A percentile compares a stretch with the other conserved stretches of the same genome.
Conservation (phyloP, 2,329 filamentous ascomycete species). For the Neonectria hederae region DNA sequence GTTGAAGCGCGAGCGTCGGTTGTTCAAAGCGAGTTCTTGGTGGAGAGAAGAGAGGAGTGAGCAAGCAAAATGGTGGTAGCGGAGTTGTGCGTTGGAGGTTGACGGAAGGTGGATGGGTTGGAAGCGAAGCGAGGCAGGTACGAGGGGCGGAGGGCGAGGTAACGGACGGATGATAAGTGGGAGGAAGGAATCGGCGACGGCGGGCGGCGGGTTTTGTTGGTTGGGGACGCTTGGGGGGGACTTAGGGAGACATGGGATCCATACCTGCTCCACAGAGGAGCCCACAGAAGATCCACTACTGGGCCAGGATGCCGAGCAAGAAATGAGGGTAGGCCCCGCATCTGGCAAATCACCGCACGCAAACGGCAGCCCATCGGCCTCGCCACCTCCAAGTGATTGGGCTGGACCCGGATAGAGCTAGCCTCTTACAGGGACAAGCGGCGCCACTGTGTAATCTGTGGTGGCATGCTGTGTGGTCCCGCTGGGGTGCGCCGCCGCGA, state of each 20-base stretch:
- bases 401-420: constrained; percentile 35
- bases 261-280: constrained; percentile 20
- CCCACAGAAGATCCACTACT: constrained; percentile 24
- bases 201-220: constrained; percentile 46
- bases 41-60: constrained; percentile 20
- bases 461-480: constrained; percentile 40
- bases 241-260: constrained; percentile 23
- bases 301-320: constrained; percentile 33
- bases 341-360: constrained; percentile 44
- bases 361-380: constrained; percentile 38
- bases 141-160: constrained; percentile 34
- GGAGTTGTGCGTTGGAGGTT: constrained; percentile 32
- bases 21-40: constrained; percentile 13
- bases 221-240: constrained; percentile 40
- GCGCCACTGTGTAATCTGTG: constrained; percentile 43
- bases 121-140: constrained; percentile 41
- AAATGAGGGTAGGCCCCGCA: constrained; percentile 36
- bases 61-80: constrained; percentile 32
- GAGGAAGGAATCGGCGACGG: constrained; percentile 41
- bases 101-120: constrained; percentile 34
- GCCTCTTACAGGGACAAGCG: constrained; percentile 31
- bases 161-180: constrained; percentile 40
- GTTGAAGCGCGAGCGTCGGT: constrained; percentile 27
- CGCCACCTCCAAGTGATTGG: constrained; percentile 49
- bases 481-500: constrained; percentile 27